A percentile compares a stretch with the other conserved stretches of the same genome.
phyloP scores from a whole-genome alignment of 352 stramenopile genomes.

The Phytopythium litorale region DNA sequence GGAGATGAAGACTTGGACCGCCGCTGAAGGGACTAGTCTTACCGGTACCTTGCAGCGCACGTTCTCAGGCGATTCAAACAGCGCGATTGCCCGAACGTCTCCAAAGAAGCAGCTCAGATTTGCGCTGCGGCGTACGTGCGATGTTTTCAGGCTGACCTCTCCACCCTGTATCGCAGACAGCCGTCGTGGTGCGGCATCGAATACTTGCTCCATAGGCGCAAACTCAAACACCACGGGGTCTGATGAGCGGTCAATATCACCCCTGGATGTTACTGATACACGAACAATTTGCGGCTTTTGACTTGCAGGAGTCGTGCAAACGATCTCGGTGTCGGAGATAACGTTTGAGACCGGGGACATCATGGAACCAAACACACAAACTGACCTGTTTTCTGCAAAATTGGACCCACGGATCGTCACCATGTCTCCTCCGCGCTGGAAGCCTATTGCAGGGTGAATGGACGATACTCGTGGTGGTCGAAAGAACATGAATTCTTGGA shows the following conservation, averaged over 20 bases:
- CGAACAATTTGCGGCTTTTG: conserved; percentile 9
- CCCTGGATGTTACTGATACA: conserved; percentile 64
- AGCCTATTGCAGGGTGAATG: conserved; percentile 32
- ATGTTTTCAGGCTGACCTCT: conserved; percentile 30
- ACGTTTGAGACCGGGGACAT: conserved; percentile 8
- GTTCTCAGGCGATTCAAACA: conserved; percentile 27
- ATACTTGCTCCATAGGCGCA: conserved; percentile 36
- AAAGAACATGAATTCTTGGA: conserved; percentile 40
- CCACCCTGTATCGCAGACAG: conserved; percentile 29
- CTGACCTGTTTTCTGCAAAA: conserved; percentile 37
- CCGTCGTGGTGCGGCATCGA: conserved; percentile 23
- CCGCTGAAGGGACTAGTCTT: conserved; percentile 18
- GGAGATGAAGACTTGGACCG: conserved; percentile 31
- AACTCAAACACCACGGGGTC: conserved; percentile 37
- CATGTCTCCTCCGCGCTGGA: conserved; percentile 46
- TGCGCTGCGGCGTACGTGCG: conserved; percentile 27
- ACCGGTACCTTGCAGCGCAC: conserved; percentile 37
- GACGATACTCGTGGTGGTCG: conserved; percentile 21
- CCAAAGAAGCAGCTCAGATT: conserved; percentile 63
- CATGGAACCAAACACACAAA: conserved; percentile 30
- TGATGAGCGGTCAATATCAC: conserved; percentile 44
- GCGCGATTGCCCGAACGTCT: conserved; percentile 13
- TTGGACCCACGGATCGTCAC: conserved; percentile 33
- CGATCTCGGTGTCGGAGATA: conserved; percentile 32
- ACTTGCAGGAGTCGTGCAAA: conserved; percentile 37